Base-by-base conservation (phyloP, 495 filamentous ascomycete species). In the Aspergillus bridgeri region DNA sequence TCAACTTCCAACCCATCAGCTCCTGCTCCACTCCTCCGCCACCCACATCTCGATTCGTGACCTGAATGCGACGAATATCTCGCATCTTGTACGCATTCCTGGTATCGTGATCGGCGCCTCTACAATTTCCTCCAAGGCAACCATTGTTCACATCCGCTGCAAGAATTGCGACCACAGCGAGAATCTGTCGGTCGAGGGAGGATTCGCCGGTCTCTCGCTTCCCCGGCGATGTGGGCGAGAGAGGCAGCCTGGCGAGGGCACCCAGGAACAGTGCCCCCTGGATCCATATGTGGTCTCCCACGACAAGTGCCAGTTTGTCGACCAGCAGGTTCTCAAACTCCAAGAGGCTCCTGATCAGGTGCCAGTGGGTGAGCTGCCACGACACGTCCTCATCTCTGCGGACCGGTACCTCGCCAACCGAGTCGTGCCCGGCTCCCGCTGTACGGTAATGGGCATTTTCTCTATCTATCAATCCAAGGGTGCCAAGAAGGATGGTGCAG, bases 301-400 rank as follows among this genome's bases (percentile, higher is more conserved):
- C 69, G 95, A 98, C 71, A 92, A 89, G 66, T 95, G 89, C 58
- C 85, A 88, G 59, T 99, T 99, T 69, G 92, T 97, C 66, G 95
- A 99, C 65, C 95, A 98, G 64, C 95, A 99, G 68, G 90, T 98
- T 47, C 86, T 99, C 64, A 99, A 99, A 74, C 84, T 99, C 7
- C 95, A 99, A 70, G 95, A 99, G 73, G 95, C 95, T 13, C 95
- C 95, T 6, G 95, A 99, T 67, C 92, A 97, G 68, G 94, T 99
- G 0, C 95, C 95, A 2, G 95, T 99, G 1, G 95, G 95, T 70
- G 95, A 99, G 71, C 78, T 99, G 23, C 95, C 95, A 3, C 83
- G 95, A 24, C 95, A 98, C 69, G 93, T 98, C 47, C 81, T 97
- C 56, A 89, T 98, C 54, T 94, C 91, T 0, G 94, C 95, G 25